Base-by-base conservation (phyloP, 257 asterid species). In the Salvia splendens region DNA sequence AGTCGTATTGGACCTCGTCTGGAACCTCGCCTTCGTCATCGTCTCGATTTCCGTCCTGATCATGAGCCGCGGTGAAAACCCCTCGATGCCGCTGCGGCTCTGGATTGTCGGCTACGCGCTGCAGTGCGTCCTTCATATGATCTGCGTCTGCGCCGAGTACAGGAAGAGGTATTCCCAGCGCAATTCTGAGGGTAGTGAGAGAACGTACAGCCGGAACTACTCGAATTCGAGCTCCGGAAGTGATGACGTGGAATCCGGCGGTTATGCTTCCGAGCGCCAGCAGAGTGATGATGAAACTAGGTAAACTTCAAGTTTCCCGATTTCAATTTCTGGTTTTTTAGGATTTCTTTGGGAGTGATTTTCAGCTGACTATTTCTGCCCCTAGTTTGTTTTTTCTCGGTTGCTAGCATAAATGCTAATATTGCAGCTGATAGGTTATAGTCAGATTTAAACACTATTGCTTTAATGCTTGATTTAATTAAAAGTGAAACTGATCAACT, bases 141-240 rank as follows among this genome's bases (percentile, higher is more conserved):
- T 76, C 60, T 81, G 83, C 41, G 91, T 87, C 43, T 82, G 73
- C 46, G 62, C 47, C 72, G 95, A 83, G 85, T 87, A 75, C 71
- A 69, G 8, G 75, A 82, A 78, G 67, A 77, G 91, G 77, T 79
- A 68, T 64, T 64, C 48, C 50, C 76, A 20, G 70, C 72, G 80
- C 61, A 72, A 68, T 68, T 45, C 64, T 3, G 76, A 70, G 38
- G 87, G 75, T 46, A 76, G 72, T 53, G 83, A 68, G 61, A 66
- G 80, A 16, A 72, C 83, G 33, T 64, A 77, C 55, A 66, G 55
- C 64, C 77, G 81, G 73, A 75, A 75, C 73, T 45, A 75, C 78
- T 81, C 82, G 14, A 80, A 75, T 75, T 80, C 88, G n/a, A 87
- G 98, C 78, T 82, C 89, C n/a, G 95, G 83, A 35, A 85, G 96